Percentiles rank a stretch among this genome's conserved stretches.
Evolutionary conservation across 192 early-diverging fungal species (phyloP).

Genomic region (Coemansia sp.): DNA sequence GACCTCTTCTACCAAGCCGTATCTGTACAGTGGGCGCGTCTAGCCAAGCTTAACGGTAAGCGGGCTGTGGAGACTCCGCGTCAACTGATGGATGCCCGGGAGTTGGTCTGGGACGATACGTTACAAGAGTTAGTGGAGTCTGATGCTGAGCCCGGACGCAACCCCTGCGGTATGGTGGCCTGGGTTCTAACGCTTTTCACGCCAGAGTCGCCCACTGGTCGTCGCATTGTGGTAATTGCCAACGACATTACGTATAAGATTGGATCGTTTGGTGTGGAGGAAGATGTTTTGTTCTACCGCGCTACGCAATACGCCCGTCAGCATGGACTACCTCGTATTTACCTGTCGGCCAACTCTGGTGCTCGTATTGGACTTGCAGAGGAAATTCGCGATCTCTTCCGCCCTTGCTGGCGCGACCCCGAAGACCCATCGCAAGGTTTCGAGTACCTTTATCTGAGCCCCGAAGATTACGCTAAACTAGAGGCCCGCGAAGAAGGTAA

Average conservation of each 20-base stretch:
- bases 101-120: slow-evolving; percentile 87
- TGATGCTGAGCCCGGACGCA: slow-evolving; percentile 82
- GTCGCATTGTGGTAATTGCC: slow-evolving; percentile 90
- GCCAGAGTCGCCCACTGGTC: slow-evolving; percentile 91
- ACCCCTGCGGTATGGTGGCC: slow-evolving; percentile 96
- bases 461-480: slow-evolving; percentile 71
- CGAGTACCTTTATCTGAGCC: slow-evolving; percentile 90
- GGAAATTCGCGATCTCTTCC: slow-evolving; percentile 88
- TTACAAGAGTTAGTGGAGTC: slow-evolving; percentile 71
- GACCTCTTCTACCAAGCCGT: slow-evolving; percentile 92
- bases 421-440: slow-evolving; percentile 85
- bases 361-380: slow-evolving; percentile 97
- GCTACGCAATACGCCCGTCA: slow-evolving; percentile 88
- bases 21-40: slow-evolving; percentile 77
- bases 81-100: slow-evolving; percentile 75
- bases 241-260: slow-evolving; percentile 99
- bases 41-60: slow-evolving; percentile 30
- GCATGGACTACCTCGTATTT: slow-evolving; percentile 89
- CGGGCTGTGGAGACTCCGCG: slow-evolving; percentile 58
- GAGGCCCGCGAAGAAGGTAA: slow-evolving; percentile 60
- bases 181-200: slow-evolving; percentile 90
- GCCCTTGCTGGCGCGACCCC: slow-evolving; percentile 83
- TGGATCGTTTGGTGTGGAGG: slow-evolving; percentile 94
- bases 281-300: slow-evolving; percentile 92
- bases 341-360: slow-evolving; percentile 98